These are phyloP conservation scores for Umbelopsis sp. DNA, from an alignment of 192 early-diverging fungal species.

Conservation along the genomic window DNA sequence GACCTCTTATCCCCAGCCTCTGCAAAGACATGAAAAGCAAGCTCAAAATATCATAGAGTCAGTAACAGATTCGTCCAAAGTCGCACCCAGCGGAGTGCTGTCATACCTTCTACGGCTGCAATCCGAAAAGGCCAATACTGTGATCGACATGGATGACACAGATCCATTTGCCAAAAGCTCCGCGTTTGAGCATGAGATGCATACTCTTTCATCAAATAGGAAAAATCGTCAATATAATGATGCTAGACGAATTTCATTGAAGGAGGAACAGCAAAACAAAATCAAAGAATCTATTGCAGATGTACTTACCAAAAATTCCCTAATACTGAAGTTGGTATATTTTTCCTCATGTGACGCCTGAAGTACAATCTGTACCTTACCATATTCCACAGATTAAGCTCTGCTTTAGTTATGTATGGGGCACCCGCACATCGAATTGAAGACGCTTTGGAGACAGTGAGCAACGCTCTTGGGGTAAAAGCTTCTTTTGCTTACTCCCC, in stretches of 20 bases:
- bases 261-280: constrained; percentile 11
- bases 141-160: constrained; percentile 7
- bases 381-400: constrained; percentile 31
- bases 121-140: constrained; percentile 7
- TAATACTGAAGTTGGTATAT: constrained; percentile 1
- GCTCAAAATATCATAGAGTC: constrained; percentile 18
- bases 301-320: constrained; percentile 10
- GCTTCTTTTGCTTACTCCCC: constrained; percentile 41
- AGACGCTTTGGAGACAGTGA: constrained; percentile 32
- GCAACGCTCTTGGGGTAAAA: constrained; percentile 35
- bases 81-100: not conserved
- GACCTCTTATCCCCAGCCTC: not conserved
- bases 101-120: constrained; percentile 6
- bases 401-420: constrained; percentile 39
- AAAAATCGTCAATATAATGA: constrained; percentile 17
- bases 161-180: constrained; percentile 2
- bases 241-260: constrained; percentile 23
- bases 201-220: not conserved
- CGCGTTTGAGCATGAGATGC: not conserved
- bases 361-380: not conserved
- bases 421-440: constrained; percentile 46
- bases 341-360: not conserved
- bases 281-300: constrained; percentile 18
- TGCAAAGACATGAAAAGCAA: constrained; percentile 12
- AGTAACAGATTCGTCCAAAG: not conserved